These are phyloP conservation scores for Lachancea thermotolerans DNA, from an alignment of 805 yeast species.

Conservation along the genomic window DNA sequence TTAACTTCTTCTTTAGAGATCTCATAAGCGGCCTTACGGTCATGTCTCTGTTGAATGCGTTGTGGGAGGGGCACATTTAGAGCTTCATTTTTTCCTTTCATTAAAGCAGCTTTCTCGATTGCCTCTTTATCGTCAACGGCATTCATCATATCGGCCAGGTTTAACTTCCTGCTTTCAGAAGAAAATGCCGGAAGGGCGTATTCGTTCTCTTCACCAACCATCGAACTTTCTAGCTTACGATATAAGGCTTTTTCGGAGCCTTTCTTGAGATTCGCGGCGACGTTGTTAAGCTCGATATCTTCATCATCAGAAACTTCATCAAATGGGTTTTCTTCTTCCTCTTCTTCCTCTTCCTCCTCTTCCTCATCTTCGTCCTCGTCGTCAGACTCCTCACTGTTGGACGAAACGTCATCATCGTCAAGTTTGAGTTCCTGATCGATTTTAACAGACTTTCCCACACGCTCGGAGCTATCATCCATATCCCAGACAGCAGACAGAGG, in stretches of 20 bases:
- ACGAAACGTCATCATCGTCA: constrained; percentile 9
- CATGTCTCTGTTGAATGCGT: constrained; percentile 77
- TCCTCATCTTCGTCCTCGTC: constrained; percentile 12
- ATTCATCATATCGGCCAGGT: constrained; percentile 69
- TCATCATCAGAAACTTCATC: constrained; percentile 40
- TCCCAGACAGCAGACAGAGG: constrained; percentile 90
- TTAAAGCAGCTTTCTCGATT: constrained; percentile 43
- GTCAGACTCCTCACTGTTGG: constrained; percentile 14
- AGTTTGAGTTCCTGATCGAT: constrained; percentile 12
- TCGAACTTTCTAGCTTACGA: constrained; percentile 45
- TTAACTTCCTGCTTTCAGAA: constrained; percentile 36
- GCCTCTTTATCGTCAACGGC: constrained; percentile 48
- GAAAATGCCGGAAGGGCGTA: constrained; percentile 52
- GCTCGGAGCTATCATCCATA: constrained; percentile 45
- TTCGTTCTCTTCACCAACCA: constrained; percentile 60
- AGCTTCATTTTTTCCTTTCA: constrained; percentile 39
- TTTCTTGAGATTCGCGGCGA: constrained; percentile 34
- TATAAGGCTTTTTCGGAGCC: constrained; percentile 31
- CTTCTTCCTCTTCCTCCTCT: constrained; percentile 22
- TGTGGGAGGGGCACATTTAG: constrained; percentile 78
- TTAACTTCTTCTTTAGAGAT: constrained; percentile 79
- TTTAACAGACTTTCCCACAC: constrained; percentile 9
- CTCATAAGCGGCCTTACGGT: constrained; percentile 85
- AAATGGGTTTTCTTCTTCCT: constrained; percentile 26
- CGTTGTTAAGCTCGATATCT: constrained; percentile 48